Base-by-base conservation (phyloP, 345 rosid species). In the Lumnitzera racemosa region DNA sequence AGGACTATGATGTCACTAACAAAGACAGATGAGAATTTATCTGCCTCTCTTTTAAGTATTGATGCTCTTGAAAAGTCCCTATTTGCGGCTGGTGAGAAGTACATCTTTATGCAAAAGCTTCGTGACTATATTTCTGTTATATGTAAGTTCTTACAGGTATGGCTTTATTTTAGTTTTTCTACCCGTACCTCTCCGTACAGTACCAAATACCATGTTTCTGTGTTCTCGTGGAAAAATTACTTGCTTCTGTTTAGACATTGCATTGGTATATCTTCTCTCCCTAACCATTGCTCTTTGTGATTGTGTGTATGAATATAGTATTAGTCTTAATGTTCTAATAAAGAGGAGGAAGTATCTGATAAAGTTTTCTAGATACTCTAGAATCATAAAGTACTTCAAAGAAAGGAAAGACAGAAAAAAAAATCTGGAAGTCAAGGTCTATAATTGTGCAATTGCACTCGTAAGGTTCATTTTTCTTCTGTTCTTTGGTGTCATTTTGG, bases 141-240 rank as follows among this genome's bases (percentile, higher is more conserved):
- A 77, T 90, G 97, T 77, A 92, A 88, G 71, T 90, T 94, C 78
- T 81, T 94, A 90, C 91, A 94, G 97, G 97, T 94, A 90, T 54
- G 88, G 62, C 49, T 68, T 76, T 46, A 69, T 77, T 64, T 78
- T 23, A 67, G 72, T 72, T 51, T 69, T 53, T 57, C 24, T 58
- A n/a, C 31, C 66, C 51, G 48, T 3, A 53, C 12, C 27, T 23
- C 11, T 13, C 43, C 10, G 11, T 46, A 20, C 23, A 52, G 15
- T 23, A 43, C 24, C 9, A 58, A 25, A n/a, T 20, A 46, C 24
- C 62, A 16, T 9, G 29, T 0, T 15, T 15, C 9, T 31, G 15
- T 58, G 16, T 41, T 15, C 7, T 2, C 46, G 61, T 58, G 51
- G 17, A 53, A 6, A 53, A 17, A 0, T 17, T 53, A 53, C n/a